These are phyloP conservation scores for Pseudogymnoascus sp. DNA, from an alignment of 2,329 filamentous ascomycete genomes.

Conservation along the genomic window DNA sequence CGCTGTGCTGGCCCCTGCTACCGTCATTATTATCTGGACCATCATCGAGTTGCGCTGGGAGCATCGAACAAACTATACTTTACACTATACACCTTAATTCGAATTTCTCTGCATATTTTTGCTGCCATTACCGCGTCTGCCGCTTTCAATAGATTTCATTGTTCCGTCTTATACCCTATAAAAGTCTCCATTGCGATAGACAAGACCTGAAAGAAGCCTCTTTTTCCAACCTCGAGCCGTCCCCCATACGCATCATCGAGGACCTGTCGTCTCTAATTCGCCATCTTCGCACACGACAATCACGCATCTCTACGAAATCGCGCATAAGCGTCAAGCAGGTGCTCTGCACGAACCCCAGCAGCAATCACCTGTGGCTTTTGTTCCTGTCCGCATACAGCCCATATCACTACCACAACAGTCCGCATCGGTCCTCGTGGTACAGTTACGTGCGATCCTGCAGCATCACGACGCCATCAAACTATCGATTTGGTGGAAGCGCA, in stretches of 20 bases:
- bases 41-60: slow-evolving; percentile 6
- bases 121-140: background rate
- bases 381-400: slow-evolving; percentile 1
- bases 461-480: background rate
- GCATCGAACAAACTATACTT: background rate
- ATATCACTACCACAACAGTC: background rate
- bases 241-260: background rate
- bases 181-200: background rate
- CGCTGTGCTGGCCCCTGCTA: background rate
- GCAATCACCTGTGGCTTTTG: background rate
- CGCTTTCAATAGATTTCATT: background rate
- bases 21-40: background rate
- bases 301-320: background rate
- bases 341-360: background rate
- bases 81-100: background rate
- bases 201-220: background rate
- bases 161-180: background rate
- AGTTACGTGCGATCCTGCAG: background rate
- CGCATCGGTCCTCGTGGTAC: background rate
- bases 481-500: slow-evolving; percentile 1
- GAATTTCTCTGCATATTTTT: background rate
- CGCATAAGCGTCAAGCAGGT: slow-evolving; percentile 2
- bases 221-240: background rate
- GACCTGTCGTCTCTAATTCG: background rate
- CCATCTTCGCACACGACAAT: background rate